Evolutionary conservation across 2,329 filamentous ascomycete genomes (phyloP).

Genomic region (Beauveria sp.): DNA sequence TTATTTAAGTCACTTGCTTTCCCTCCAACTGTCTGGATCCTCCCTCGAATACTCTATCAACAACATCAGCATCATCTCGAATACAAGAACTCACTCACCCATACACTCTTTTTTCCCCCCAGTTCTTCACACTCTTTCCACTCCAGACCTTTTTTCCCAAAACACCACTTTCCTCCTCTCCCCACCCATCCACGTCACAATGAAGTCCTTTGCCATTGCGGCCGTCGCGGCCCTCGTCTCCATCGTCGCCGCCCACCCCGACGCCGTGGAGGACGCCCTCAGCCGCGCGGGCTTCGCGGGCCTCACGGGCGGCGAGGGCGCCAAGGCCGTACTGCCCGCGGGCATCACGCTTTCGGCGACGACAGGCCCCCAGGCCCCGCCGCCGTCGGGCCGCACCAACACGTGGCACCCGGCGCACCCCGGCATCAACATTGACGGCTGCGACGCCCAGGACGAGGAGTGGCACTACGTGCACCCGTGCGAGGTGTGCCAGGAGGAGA

Average conservation of each 20-base stretch:
- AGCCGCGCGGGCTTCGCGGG: not conserved
- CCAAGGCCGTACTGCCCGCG: conserved; percentile 8
- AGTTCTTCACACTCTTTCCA: conserved; percentile 5
- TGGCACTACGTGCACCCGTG: conserved; percentile 32
- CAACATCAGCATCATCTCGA: conserved; percentile 11
- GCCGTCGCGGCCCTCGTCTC: conserved; percentile 15
- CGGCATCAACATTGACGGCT: conserved; percentile 28
- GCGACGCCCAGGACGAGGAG: conserved; percentile 22
- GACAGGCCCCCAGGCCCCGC: conserved; percentile 16
- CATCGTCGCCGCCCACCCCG: conserved; percentile 10
- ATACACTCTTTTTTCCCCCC: conserved; percentile 9
- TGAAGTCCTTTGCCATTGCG: conserved; percentile 18
- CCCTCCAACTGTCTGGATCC: too few species aligned
- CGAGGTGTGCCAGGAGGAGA: conserved; percentile 18
- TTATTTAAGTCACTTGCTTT: conserved; percentile 7
- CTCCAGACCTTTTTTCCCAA: not conserved
- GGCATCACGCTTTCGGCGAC: conserved; percentile 8
- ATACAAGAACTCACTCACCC: conserved; percentile 12
- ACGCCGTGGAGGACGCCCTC: not conserved
- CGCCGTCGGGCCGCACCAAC: conserved; percentile 21
- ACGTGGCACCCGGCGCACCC: conserved; percentile 31
- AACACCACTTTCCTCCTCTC: conserved; percentile 7
- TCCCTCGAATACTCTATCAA: not conserved
- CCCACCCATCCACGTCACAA: conserved; percentile 16
- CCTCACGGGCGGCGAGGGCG: not conserved